phyloP scores from a whole-genome alignment of 495 filamentous ascomycete species.

The Hypoxylon intermedium region DNA sequence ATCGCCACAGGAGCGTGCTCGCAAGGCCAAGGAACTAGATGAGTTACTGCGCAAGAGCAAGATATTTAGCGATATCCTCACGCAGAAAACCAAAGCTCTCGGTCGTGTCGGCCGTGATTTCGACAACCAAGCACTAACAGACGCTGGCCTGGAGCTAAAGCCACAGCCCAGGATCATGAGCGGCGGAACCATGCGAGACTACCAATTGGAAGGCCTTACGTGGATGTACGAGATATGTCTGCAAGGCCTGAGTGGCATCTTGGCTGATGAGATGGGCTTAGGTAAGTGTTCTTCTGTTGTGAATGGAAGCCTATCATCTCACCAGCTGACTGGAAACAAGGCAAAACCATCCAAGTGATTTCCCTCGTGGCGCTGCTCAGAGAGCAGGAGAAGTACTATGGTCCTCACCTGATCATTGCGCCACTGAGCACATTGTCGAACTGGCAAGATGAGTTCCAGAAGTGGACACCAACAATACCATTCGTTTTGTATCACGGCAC shows the following conservation, averaged over 20 bases:
- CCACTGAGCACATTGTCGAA: conserved; percentile 92
- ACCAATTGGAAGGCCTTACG: conserved; percentile 92
- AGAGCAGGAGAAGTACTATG: conserved; percentile 78
- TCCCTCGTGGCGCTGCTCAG: conserved; percentile 87
- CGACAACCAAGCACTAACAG: conserved; percentile 67
- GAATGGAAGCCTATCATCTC: neutral
- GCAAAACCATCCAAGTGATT: conserved; percentile 93
- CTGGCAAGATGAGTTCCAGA: conserved; percentile 93
- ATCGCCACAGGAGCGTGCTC: conserved; percentile 59
- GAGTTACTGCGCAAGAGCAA: conserved; percentile 55
- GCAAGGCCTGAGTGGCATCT: conserved; percentile 91
- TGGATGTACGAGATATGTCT: conserved; percentile 86
- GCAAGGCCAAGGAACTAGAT: conserved; percentile 59
- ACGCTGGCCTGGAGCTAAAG: conserved; percentile 79
- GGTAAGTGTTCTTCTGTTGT: conserved; percentile 52
- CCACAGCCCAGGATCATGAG: conserved; percentile 83
- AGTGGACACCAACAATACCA: conserved; percentile 87
- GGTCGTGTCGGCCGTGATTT: conserved; percentile 61
- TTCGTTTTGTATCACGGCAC: conserved; percentile 89
- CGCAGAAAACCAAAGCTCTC: conserved; percentile 61
- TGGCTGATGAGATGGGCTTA: conserved; percentile 97
- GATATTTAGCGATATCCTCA: conserved; percentile 60
- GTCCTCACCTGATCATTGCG: conserved; percentile 88
- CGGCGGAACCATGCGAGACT: conserved; percentile 89
- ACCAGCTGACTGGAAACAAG: conserved; percentile 35